These are phyloP conservation scores for Hemisphaericaspora lyxosophila DNA, from an alignment of 1,139 yeast species.

Conservation along the genomic window DNA sequence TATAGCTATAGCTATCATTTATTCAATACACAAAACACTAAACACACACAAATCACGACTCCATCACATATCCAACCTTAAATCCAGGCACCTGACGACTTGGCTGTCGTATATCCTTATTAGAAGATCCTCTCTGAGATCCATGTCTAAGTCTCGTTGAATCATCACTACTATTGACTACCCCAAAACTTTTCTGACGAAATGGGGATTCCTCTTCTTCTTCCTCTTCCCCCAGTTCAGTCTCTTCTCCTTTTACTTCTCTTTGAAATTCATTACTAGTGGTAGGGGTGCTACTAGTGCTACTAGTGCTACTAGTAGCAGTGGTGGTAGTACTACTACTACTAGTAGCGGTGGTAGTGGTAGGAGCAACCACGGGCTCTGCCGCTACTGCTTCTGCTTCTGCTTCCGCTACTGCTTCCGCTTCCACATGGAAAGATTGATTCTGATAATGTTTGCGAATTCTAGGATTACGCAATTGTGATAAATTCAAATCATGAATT, in stretches of 20 bases:
- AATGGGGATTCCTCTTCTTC: slow-evolving; percentile 1
- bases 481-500: slow-evolving; percentile 21
- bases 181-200: slow-evolving; percentile 30
- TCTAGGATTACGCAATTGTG: slow-evolving; percentile 36
- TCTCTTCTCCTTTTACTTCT: slow-evolving; percentile 1
- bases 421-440: slow-evolving; percentile 3
- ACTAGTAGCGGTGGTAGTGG: too few species aligned
- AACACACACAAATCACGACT: slow-evolving; percentile 1
- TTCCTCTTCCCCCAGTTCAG: not conserved
- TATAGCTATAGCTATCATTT: too few species aligned
- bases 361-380: too few species aligned
- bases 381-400: too few species aligned
- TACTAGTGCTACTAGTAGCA: too few species aligned
- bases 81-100: slow-evolving; percentile 17
- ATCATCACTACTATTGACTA: slow-evolving; percentile 11
- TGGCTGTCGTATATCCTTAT: not conserved
- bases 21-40: not conserved
- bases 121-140: not conserved
- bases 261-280: slow-evolving; percentile 2
- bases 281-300: too few species aligned
- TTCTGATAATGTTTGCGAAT: slow-evolving; percentile 34
- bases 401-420: slow-evolving; percentile 1
- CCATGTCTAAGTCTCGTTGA: slow-evolving; percentile 5
- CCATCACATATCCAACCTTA: slow-evolving; percentile 21
- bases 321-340: too few species aligned